phyloP scores from a whole-genome alignment of 140 eudicot species.

The Stevia rebaudiana region DNA sequence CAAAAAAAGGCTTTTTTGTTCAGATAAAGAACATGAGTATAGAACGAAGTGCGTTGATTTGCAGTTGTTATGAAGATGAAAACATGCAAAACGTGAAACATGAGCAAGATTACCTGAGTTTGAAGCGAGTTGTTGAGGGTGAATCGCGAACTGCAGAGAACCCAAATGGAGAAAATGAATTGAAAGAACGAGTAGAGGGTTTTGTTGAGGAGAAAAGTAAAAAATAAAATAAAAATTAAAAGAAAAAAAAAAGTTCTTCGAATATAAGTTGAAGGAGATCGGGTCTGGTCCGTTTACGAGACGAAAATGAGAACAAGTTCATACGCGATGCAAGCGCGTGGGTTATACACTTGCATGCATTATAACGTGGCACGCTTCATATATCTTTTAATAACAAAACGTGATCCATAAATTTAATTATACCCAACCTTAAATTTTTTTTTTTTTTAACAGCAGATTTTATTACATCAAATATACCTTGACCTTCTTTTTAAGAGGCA shows the following conservation, averaged over 20 bases:
- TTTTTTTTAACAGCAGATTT: too few relatives aligned
- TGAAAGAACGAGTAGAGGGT: conserved; percentile 20
- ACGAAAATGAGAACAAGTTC: conserved; percentile 5
- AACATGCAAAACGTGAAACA: conserved; percentile 31
- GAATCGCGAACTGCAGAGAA: conserved; percentile 11
- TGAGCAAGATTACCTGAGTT: conserved; percentile 20
- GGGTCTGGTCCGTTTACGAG: conserved; percentile 44
- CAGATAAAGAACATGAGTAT: neutral
- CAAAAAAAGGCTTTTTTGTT: neutral
- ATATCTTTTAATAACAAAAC: neutral
- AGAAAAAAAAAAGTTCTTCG: neutral
- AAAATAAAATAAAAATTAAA: neutral
- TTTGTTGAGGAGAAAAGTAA: conserved; percentile 14
- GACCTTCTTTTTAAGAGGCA: too few relatives aligned
- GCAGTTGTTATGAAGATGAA: conserved; percentile 17
- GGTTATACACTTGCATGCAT: conserved; percentile 15
- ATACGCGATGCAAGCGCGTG: conserved; percentile 25
- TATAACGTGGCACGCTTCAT: conserved; percentile 19
- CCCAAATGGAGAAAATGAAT: conserved; percentile 13
- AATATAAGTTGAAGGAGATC: conserved; percentile 20
- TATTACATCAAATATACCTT: too few relatives aligned
- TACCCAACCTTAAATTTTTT: too few relatives aligned
- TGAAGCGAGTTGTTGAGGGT: conserved; percentile 15
- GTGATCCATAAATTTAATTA: neutral
- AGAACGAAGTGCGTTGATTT: conserved; percentile 22